Conservation (phyloP, 2,329 filamentous ascomycete genomes). For the Cladophialophora carrionii region DNA sequence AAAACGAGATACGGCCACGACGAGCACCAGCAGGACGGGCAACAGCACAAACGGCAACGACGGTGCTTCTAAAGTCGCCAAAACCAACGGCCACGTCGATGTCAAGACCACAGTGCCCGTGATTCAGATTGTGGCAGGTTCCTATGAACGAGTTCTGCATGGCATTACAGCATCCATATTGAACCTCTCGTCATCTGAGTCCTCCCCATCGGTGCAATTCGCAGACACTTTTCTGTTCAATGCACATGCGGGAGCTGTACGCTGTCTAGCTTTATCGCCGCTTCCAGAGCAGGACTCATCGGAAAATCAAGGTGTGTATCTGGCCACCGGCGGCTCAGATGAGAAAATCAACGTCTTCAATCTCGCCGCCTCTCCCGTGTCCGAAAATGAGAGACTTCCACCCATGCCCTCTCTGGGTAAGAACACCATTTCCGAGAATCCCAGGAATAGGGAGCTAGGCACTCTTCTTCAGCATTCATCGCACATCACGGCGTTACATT, state of each 20-base stretch:
- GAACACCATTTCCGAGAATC: constrained; percentile 78
- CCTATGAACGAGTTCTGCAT: constrained; percentile 91
- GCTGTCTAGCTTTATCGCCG: constrained; percentile 83
- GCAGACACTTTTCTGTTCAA: constrained; percentile 95
- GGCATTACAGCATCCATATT: constrained; percentile 79
- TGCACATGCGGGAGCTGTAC: constrained; percentile 86
- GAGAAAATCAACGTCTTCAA: constrained; percentile 95
- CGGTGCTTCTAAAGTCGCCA: constrained; percentile 35
- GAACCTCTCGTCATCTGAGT: constrained; percentile 33
- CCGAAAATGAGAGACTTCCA: constrained; percentile 57
- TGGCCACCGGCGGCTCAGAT: constrained; percentile 90
- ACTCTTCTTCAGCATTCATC: constrained; percentile 83
- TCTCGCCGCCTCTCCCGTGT: constrained; percentile 71
- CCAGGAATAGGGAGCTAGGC: constrained; percentile 84
- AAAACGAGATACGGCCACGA: constrained; percentile 45
- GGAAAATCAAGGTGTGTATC: constrained; percentile 76
- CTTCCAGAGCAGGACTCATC: constrained; percentile 59
- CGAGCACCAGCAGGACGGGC: neutral
- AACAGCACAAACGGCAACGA: constrained; percentile 27
- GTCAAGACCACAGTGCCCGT: constrained; percentile 50
- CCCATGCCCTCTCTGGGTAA: constrained; percentile 69
- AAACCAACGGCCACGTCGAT: constrained; percentile 41
- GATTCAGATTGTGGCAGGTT: constrained; percentile 87
- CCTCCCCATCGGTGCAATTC: constrained; percentile 62
- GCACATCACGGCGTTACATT: constrained; percentile 76